Evolutionary conservation across 2,329 filamentous ascomycete species (phyloP).

Genomic region (Tolypocladium inflatum): DNA sequence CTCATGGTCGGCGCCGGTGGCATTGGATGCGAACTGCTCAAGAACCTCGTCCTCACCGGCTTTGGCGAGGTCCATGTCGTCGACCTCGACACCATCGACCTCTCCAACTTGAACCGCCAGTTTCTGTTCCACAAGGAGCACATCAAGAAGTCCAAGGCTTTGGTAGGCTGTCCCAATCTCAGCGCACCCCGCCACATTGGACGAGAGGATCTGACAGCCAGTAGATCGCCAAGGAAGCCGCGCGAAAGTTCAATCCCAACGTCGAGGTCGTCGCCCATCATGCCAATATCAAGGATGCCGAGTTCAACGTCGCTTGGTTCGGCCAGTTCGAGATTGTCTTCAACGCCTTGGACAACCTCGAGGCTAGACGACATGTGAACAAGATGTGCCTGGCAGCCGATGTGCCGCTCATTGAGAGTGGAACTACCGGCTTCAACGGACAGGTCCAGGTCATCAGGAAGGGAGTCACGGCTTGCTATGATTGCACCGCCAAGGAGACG

Average conservation of each 20-base stretch:
- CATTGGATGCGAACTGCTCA: constrained; percentile 94
- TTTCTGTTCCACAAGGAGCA: constrained; percentile 95
- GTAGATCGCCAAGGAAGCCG: constrained; percentile 86
- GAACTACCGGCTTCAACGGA: constrained; percentile 94
- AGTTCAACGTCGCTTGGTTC: constrained; percentile 88
- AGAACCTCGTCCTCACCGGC: constrained; percentile 86
- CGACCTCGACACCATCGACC: constrained; percentile 95
- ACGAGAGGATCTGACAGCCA: constrained; percentile 8
- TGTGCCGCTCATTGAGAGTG: constrained; percentile 88
- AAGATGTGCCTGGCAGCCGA: constrained; percentile 92
- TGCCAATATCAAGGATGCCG: constrained; percentile 84
- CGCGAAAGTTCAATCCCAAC: constrained; percentile 79
- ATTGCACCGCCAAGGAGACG: constrained; percentile 81
- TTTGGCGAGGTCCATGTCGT: constrained; percentile 93
- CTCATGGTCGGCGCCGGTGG: constrained; percentile 94
- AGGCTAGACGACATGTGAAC: constrained; percentile 90
- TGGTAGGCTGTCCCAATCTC: constrained; percentile 47
- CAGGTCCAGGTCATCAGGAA: constrained; percentile 96
- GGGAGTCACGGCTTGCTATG: constrained; percentile 88
- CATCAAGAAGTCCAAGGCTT: constrained; percentile 92
- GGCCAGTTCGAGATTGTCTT: constrained; percentile 76
- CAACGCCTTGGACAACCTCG: constrained; percentile 93
- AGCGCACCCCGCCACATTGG: background rate
- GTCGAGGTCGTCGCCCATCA: constrained; percentile 83
- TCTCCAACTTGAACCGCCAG: constrained; percentile 95